Percentiles rank a stretch among this genome's conserved stretches.
Conservation (phyloP, 108 stramenopile genomes). For the Nitzschia putrida region DNA sequence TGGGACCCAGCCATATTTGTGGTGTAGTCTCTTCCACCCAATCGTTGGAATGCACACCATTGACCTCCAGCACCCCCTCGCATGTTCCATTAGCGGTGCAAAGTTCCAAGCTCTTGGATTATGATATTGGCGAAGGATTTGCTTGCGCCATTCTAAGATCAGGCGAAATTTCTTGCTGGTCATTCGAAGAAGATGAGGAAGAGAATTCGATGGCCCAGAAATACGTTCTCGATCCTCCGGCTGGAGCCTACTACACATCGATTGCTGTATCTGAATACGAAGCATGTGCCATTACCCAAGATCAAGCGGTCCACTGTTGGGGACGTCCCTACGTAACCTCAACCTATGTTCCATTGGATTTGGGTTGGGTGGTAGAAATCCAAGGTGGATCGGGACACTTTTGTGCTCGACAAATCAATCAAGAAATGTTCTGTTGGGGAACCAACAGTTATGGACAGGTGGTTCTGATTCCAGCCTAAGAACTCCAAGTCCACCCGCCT, state of each 20-base stretch:
- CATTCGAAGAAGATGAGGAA: not conserved
- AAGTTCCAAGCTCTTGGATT: not conserved
- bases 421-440: slow-evolving; percentile 13
- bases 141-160: slow-evolving; percentile 5
- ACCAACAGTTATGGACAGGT: slow-evolving; percentile 6
- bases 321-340: slow-evolving; percentile 9
- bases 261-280: slow-evolving; percentile 13
- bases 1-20: slow-evolving; percentile 3
- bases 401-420: slow-evolving; percentile 7
- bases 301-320: slow-evolving; percentile 17
- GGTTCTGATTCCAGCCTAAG: not conserved
- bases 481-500: too few relatives aligned
- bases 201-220: not conserved
- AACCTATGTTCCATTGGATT: slow-evolving; percentile 11
- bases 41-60: not conserved
- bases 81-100: not conserved
- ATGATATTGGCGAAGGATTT: slow-evolving; percentile 7
- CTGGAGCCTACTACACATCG: not conserved
- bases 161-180: slow-evolving; percentile 7
- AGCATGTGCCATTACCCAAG: slow-evolving; percentile 19
- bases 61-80: not conserved
- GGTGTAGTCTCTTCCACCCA: not conserved
- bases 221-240: slow-evolving; percentile 9
- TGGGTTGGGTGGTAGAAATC: not conserved
- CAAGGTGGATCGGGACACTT: slow-evolving; percentile 13